Evolutionary conservation across 768 basidiomycete genomes (phyloP).

Genomic region (Pleurotus tuoliensis): DNA sequence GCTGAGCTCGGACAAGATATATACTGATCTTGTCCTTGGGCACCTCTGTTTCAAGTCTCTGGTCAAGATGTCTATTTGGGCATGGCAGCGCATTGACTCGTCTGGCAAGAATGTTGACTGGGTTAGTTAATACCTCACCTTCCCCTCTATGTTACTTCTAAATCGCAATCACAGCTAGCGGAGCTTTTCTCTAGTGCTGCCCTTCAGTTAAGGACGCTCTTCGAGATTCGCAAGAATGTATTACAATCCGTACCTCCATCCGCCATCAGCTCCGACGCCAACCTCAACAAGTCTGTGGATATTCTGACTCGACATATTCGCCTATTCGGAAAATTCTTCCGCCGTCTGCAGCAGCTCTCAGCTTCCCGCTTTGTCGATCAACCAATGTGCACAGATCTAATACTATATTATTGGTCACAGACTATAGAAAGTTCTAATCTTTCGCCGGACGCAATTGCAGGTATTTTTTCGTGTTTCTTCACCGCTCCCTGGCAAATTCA

Average conservation of each 20-base stretch:
- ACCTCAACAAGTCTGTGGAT: constrained; percentile 42
- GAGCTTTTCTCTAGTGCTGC: constrained; percentile 60
- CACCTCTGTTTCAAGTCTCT: constrained; percentile 77
- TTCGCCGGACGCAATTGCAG: constrained; percentile 49
- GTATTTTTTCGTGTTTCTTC: constrained; percentile 27
- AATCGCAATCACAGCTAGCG: constrained; percentile 7
- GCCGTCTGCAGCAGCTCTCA: constrained; percentile 65
- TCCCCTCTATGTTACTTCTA: too few species aligned
- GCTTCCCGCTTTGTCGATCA: constrained; percentile 56
- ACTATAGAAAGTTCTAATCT: constrained; percentile 67
- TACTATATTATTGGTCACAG: constrained; percentile 80
- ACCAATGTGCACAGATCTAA: constrained; percentile 59
- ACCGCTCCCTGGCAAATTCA: not conserved
- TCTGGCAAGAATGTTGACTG: constrained; percentile 43
- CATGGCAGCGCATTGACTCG: constrained; percentile 57
- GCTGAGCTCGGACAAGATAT: constrained; percentile 33
- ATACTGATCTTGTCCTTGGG: constrained; percentile 44
- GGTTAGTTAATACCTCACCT: constrained; percentile 33
- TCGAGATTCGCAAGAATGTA: constrained; percentile 53
- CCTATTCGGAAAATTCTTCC: constrained; percentile 77
- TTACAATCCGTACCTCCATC: constrained; percentile 37
- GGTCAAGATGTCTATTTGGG: constrained; percentile 65
- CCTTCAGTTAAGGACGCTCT: constrained; percentile 50
- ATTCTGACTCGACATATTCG: constrained; percentile 65
- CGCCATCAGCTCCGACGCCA: constrained; percentile 28